Evolutionary conservation across 176 grass and related monocot genomes (phyloP).

Genomic region (Zoysia japonica): DNA sequence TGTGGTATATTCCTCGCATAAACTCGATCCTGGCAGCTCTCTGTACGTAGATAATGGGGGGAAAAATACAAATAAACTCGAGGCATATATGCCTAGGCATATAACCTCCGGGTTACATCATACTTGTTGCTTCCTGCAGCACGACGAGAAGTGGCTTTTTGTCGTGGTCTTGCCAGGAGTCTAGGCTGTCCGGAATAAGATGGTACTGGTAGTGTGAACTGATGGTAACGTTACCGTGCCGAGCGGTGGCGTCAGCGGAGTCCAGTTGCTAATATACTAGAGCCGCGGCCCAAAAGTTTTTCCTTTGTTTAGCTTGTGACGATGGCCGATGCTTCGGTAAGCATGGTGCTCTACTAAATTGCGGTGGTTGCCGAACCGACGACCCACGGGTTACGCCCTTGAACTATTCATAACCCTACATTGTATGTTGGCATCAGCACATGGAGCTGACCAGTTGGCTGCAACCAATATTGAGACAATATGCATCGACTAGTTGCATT

Average conservation of each 20-base stretch:
- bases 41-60: background rate
- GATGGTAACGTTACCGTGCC: slow-evolving; percentile 27
- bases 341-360: background rate
- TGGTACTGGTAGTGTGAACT: background rate
- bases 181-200: slow-evolving; percentile 27
- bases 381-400: background rate
- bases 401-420: background rate
- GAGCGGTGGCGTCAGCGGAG: slow-evolving; percentile 29
- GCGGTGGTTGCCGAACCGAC: slow-evolving; percentile 21
- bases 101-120: slow-evolving; percentile 22
- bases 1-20: slow-evolving; percentile 33
- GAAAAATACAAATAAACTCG: background rate
- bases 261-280: slow-evolving; percentile 25
- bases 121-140: background rate
- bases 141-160: slow-evolving; percentile 33
- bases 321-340: slow-evolving; percentile 25
- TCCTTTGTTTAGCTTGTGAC: slow-evolving; percentile 19
- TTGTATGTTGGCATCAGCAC: background rate
- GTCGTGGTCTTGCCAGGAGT: slow-evolving; percentile 19
- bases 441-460: background rate
- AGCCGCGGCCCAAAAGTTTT: slow-evolving; percentile 12
- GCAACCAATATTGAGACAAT: too few species aligned
- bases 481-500: background rate
- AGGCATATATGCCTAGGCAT: slow-evolving; percentile 29
- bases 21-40: background rate